phyloP scores from a whole-genome alignment of 768 basidiomycete species.

The Dictyophora rubrovolvata region DNA sequence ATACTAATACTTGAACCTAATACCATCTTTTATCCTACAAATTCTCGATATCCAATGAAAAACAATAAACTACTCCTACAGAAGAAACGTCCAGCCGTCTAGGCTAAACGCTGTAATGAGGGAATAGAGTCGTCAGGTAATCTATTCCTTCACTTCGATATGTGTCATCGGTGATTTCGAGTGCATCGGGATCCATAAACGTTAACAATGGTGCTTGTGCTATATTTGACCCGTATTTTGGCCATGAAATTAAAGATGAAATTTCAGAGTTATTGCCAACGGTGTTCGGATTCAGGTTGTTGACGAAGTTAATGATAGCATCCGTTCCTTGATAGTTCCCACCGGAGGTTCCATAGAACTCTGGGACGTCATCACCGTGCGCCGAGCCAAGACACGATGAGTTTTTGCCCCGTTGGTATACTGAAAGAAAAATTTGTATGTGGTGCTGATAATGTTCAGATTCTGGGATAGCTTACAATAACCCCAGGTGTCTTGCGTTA shows the following conservation, averaged over 20 bases:
- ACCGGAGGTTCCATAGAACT: slow-evolving; percentile 27
- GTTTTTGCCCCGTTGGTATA: slow-evolving; percentile 36
- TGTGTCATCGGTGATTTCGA: slow-evolving; percentile 32
- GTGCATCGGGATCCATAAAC: slow-evolving; percentile 24
- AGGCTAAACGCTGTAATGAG: background rate
- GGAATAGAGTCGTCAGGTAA: background rate
- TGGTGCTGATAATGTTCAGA: background rate
- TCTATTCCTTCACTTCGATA: slow-evolving; percentile 31
- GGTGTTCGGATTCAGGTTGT: slow-evolving; percentile 35
- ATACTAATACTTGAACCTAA: too few relatives aligned
- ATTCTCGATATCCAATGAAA: too few relatives aligned
- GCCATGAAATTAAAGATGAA: slow-evolving; percentile 30
- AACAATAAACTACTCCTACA: too few relatives aligned
- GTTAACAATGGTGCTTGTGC: slow-evolving; percentile 27
- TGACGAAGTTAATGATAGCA: slow-evolving; percentile 36
- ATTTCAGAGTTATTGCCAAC: background rate
- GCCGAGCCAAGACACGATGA: slow-evolving; percentile 34
- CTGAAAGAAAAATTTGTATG: slow-evolving; percentile 16
- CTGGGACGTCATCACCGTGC: slow-evolving; percentile 33
- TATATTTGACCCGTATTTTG: slow-evolving; percentile 26
- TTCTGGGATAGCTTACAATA: slow-evolving; percentile 27
- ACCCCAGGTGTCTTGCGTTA: slow-evolving; percentile 32
- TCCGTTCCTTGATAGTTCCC: slow-evolving; percentile 27
- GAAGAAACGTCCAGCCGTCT: too few relatives aligned
- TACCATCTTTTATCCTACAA: too few relatives aligned